Base-by-base conservation (phyloP, 2,329 filamentous ascomycete genomes). In the Leptosphaerulina australis region DNA sequence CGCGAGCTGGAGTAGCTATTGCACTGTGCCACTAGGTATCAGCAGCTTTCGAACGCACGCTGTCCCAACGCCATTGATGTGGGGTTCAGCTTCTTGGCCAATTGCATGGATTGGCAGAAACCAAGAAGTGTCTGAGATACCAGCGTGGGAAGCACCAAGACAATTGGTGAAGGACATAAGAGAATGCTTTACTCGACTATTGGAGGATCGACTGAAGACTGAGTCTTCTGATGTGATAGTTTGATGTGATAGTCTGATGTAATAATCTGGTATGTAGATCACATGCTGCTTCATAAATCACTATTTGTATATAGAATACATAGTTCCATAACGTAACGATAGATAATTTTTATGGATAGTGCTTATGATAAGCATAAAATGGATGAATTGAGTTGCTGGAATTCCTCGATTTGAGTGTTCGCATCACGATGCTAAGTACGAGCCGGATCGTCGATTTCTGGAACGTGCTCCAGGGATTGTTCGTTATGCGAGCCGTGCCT, bases 141-240 rank as follows among this genome's bases (percentile, higher is more conserved):
- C 74, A 2, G 70, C 71, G 15, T 77, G 74, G 71, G 75, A 77
- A 49, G 64, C 66, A 17, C 71, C 75, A 2, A 68, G 69, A 21
- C 61, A 73, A 26, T 57, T 78, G 26, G 72, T 76, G 12, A 47
- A 68, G 22, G 75, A 78, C 60, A 51, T 78, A 49, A 66, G 74
- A 48, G 74, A 76, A 45, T 72, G 72, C 53, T 74, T 71, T 39
- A 62, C 55, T 31, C 62, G 39, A n/a, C 33, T 53, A 31, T 44
- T 44, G 44, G 36, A 46, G 38, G 59, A 65, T 34, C 41, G 56
- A 36, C 29, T 54, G 33, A 44, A 55, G 14, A 54, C 54, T 14
- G 11, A 39, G 22, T 18, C 12, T 38, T 14, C 43, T 25, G 43
- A 33, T 6, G 2, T 33, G 10, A 38, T 46, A 26, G 44, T 46